Conservation (phyloP, 306 rosid genomes). For the Cucumis melo region DNA sequence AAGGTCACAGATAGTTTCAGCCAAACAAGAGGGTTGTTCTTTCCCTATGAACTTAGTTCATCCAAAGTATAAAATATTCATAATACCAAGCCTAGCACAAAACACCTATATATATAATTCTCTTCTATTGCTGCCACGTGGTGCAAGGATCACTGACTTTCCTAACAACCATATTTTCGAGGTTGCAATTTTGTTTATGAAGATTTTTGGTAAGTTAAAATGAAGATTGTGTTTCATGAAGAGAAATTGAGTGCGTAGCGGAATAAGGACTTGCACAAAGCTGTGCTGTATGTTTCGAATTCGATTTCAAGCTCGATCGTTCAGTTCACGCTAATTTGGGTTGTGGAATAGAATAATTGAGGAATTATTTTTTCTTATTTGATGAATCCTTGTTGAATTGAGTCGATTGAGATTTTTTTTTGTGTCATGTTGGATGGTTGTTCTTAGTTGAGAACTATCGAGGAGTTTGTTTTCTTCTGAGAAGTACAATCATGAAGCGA, state of each 20-base stretch:
- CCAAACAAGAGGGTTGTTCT: too few species aligned
- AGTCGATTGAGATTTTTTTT: neutral
- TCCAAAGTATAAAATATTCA: too few species aligned
- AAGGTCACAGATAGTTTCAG: too few species aligned
- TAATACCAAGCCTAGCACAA: too few species aligned
- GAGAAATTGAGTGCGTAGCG: neutral
- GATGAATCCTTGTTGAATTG: neutral
- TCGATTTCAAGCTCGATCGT: neutral
- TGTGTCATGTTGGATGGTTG: neutral
- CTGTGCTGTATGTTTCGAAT: neutral
- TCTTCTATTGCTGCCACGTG: too few species aligned
- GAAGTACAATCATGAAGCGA: constrained; percentile 32
- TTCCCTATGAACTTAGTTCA: too few species aligned
- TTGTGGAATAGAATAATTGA: neutral
- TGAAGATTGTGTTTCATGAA: neutral
- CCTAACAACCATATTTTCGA: too few species aligned
- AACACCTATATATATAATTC: too few species aligned
- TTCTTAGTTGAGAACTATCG: neutral
- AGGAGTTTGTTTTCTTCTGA: neutral
- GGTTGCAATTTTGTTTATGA: too few species aligned
- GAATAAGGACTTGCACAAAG: neutral
- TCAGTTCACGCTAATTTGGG: neutral
- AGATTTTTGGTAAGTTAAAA: too few species aligned
- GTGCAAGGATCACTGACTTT: too few species aligned
- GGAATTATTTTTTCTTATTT: neutral